Conservation (phyloP, 73 alveolate species). For the Paramecium biaurelia region DNA sequence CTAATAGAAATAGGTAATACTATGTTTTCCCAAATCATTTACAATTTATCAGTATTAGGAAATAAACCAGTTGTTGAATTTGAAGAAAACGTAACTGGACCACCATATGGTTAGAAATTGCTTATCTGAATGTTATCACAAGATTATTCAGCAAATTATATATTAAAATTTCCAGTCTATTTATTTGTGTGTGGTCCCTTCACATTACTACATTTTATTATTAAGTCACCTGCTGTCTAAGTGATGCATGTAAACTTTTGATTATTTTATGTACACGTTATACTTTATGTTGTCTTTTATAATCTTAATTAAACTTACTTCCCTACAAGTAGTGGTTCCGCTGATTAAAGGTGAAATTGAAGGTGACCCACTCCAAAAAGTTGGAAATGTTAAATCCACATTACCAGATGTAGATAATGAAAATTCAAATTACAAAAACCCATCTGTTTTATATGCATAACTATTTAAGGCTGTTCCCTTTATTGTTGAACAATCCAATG, state of each 20-base stretch:
- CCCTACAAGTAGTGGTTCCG: not conserved
- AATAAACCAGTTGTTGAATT: not conserved
- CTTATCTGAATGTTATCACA: not conserved
- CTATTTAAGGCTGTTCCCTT: constrained; percentile 1
- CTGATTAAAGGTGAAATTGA: constrained; percentile 2
- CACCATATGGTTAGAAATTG: not conserved
- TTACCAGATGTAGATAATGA: not conserved
- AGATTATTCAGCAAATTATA: not conserved
- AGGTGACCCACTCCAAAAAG: constrained; percentile 4
- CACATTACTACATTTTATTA: constrained; percentile 12
- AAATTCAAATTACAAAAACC: not conserved
- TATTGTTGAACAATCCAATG: constrained; percentile 10
- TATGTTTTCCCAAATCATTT: not conserved
- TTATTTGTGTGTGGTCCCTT: not conserved
- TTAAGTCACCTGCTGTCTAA: not conserved
- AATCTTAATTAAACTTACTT: not conserved
- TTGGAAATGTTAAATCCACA: constrained; percentile 37
- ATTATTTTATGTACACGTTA: not conserved
- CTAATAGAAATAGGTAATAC: not conserved
- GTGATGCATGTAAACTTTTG: not conserved
- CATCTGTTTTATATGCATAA: not conserved
- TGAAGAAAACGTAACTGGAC: not conserved
- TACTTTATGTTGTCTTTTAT: not conserved
- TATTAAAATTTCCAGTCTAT: not conserved
- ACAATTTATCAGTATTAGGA: not conserved